phyloP scores from a whole-genome alignment of 1,284 basidiomycete genomes.

The Tylopilus sp. region DNA sequence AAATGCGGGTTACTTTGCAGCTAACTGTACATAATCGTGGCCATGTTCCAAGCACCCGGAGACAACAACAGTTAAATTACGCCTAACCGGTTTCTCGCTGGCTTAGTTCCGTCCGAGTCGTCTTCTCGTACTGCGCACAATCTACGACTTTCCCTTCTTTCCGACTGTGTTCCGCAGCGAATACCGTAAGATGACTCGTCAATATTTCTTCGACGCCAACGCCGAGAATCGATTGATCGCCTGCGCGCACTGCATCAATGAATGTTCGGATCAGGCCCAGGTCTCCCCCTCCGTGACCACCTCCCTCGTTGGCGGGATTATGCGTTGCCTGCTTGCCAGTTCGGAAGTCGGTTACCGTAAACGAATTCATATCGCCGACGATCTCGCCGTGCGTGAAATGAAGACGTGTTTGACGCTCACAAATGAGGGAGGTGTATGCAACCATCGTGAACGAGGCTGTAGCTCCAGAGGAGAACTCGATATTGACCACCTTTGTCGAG shows the following conservation, averaged over 20 bases:
- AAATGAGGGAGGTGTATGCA: constrained; percentile 66
- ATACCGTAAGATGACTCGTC: constrained; percentile 76
- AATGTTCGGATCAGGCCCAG: constrained; percentile 68
- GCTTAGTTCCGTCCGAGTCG: constrained; percentile 38
- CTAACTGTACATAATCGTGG: not conserved
- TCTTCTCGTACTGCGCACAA: constrained; percentile 55
- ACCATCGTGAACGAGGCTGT: constrained; percentile 84
- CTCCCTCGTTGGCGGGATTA: constrained; percentile 55
- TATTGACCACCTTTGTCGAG: constrained; percentile 60
- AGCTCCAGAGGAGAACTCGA: constrained; percentile 73
- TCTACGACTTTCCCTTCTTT: constrained; percentile 64
- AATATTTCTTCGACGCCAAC: constrained; percentile 67
- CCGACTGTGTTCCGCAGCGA: constrained; percentile 78
- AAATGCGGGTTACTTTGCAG: not conserved
- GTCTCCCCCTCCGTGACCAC: constrained; percentile 82
- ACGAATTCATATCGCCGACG: constrained; percentile 73
- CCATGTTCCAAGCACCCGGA: not conserved
- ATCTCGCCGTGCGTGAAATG: constrained; percentile 83
- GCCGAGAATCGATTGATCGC: constrained; percentile 59
- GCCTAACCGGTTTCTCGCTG: not conserved
- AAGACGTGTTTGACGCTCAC: constrained; percentile 71
- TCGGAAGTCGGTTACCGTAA: constrained; percentile 77
- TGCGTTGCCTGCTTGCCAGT: constrained; percentile 47
- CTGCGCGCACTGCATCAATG: constrained; percentile 63
- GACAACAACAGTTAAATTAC: not conserved